phyloP scores from a whole-genome alignment of 345 rosid genomes.

The Brassica carinata region DNA sequence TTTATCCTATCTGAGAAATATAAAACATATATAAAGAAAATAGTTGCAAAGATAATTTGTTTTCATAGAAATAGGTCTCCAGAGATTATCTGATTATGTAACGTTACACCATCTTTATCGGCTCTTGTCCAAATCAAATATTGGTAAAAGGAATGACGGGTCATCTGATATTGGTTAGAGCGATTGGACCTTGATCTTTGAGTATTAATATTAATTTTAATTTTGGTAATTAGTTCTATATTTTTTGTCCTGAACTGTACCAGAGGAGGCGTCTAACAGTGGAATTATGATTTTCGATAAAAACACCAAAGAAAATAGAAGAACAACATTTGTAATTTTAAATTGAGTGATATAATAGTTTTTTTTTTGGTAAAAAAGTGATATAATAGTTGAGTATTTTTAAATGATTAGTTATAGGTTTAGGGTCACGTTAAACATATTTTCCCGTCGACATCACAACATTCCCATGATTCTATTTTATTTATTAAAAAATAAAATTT shows the following conservation, averaged over 20 bases:
- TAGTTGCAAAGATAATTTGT: neutral
- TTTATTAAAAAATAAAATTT: neutral
- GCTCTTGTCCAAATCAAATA: conserved; percentile 36
- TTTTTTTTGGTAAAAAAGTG: too few species aligned
- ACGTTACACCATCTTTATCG: neutral
- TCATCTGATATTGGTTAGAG: conserved; percentile 28
- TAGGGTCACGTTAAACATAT: conserved; percentile 53
- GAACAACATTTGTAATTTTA: neutral
- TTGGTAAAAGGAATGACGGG: conserved; percentile 35
- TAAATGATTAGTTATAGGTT: neutral
- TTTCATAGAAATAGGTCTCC: conserved; percentile 20
- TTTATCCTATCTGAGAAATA: neutral
- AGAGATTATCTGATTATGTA: neutral
- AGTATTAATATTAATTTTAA: neutral
- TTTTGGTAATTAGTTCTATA: neutral
- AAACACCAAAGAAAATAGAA: neutral
- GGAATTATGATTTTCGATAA: conserved; percentile 8
- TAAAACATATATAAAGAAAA: neutral
- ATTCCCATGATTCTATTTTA: conserved; percentile 38
- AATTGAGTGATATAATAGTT: neutral
- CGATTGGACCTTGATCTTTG: conserved; percentile 26
- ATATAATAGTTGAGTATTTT: neutral
- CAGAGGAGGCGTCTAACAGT: conserved; percentile 11
- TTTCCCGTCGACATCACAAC: conserved; percentile 47
- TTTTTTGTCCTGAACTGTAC: neutral